phyloP scores from a whole-genome alignment of 371 early-diverging fungal genomes.

The Rhizopus arrhizus region DNA sequence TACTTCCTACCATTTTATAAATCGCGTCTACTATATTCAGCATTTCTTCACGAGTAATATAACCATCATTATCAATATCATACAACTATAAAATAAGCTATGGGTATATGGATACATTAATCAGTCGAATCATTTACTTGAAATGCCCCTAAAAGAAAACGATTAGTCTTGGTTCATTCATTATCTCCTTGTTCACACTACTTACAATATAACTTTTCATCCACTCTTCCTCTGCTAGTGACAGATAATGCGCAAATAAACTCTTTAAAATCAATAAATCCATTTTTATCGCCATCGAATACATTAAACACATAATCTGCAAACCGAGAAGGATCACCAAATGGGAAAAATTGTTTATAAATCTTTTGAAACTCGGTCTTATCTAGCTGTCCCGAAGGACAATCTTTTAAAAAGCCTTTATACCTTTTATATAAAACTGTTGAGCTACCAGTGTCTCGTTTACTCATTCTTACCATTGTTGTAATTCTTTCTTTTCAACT shows the following conservation, averaged over 20 bases:
- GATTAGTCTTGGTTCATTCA: neutral
- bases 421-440: slow-evolving; percentile 61
- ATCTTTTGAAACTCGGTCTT: slow-evolving; percentile 88
- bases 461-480: slow-evolving; percentile 76
- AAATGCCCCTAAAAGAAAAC: slow-evolving; percentile 45
- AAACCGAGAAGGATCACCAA: slow-evolving; percentile 90
- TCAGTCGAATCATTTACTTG: slow-evolving; percentile 11
- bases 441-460: too few relatives aligned
- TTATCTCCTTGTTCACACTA: neutral
- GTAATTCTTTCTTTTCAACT: slow-evolving; percentile 94
- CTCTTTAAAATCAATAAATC: slow-evolving; percentile 90
- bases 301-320: slow-evolving; percentile 90
- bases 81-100: slow-evolving; percentile 62
- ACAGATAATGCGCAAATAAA: slow-evolving; percentile 87
- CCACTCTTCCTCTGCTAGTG: slow-evolving; percentile 81
- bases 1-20: slow-evolving; percentile 92
- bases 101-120: neutral
- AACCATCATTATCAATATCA: slow-evolving; percentile 92
- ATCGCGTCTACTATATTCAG: slow-evolving; percentile 87
- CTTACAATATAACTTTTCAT: slow-evolving; percentile 89
- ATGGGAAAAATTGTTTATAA: slow-evolving; percentile 96
- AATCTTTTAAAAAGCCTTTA: slow-evolving; percentile 92
- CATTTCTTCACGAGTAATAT: slow-evolving; percentile 90
- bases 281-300: slow-evolving; percentile 88
- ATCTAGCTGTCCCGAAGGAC: slow-evolving; percentile 86